Evolutionary conservation across 75 land plant genomes (phyloP).

Genomic region (Pinus albicaulis): DNA sequence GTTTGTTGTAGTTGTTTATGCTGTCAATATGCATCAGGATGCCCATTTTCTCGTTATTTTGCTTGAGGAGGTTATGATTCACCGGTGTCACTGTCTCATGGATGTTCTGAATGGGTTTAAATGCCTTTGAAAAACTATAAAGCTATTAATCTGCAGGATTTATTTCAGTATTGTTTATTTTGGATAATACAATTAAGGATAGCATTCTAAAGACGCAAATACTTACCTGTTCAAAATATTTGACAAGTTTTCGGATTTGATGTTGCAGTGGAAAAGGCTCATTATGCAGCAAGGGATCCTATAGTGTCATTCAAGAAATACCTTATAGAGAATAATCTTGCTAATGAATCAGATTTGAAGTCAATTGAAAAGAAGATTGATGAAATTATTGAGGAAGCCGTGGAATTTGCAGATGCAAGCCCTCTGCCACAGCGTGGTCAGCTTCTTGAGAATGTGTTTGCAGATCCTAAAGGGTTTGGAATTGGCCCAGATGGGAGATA

Average conservation of each 20-base stretch:
- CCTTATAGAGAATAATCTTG: slow-evolving; percentile 77
- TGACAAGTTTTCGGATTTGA: slow-evolving; percentile 6
- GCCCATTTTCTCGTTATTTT: background rate
- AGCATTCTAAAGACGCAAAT: background rate
- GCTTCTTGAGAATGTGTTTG: slow-evolving; percentile 95
- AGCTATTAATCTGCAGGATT: background rate
- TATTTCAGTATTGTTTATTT: background rate
- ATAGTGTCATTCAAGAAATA: slow-evolving; percentile 84
- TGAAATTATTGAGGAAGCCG: slow-evolving; percentile 90
- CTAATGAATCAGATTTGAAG: slow-evolving; percentile 76
- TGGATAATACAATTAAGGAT: background rate
- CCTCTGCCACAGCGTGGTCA: slow-evolving; percentile 88
- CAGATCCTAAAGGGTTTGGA: slow-evolving; percentile 97
- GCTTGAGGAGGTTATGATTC: background rate
- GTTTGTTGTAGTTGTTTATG: background rate
- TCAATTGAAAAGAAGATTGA: slow-evolving; percentile 91
- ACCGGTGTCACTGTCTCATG: background rate
- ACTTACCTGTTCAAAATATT: background rate
- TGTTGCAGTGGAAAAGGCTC: slow-evolving; percentile 87
- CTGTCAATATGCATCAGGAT: background rate
- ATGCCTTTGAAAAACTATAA: too few relatives aligned
- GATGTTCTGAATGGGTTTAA: background rate
- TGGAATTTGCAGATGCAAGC: slow-evolving; percentile 95
- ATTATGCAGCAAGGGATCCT: slow-evolving; percentile 90
- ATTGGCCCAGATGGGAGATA: slow-evolving; percentile 97